Evolutionary conservation across 2,329 filamentous ascomycete genomes (phyloP), one percentile per base, ranked within the genome.

Genomic region (Apiospora malaysiana): DNA sequence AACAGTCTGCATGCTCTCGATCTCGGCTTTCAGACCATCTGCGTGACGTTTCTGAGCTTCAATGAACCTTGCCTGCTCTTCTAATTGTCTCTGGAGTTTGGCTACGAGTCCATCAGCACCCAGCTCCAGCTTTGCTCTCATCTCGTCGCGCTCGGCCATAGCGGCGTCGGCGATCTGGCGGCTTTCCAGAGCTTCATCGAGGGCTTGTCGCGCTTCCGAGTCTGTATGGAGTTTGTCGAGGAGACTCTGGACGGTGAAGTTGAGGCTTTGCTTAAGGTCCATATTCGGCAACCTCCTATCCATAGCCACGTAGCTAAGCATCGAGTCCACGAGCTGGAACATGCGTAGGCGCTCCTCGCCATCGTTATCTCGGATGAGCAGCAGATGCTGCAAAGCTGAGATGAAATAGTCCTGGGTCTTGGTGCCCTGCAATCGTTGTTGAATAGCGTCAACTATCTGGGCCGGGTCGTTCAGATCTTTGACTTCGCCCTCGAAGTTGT

Each of bases 261-360:
- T 98, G 74, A 99, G 89, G 79, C 94, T 97, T 81, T 98, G 95
- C 85, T 98, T 98, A 72, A 99, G 89, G 81, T 99, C 96, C 91
- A 98, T 95, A 82, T 99, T 95, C 49, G 96, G 96, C 74, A 98
- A 83, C 74, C 96, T 89, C 78, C 96, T 90, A 82, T 99, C 96
- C 95, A 99, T 99, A 77, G 95, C 95, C 73, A 99, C 95, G 82
- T 98, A 98, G 82, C 94, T 97, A 75, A 99, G 90, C 94, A 98
- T 98, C n/a, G 94, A 92, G 82, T 99, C 96, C 40, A 98, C 95
- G 40, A 99, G 89, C 84, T 98, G 96, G 83, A 98, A 99, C 92
- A 98, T 96, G 67, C 94, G 91, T 73, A 98, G 83, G 18, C 94
- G 91, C 82, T 99, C 96, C 79, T 98, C 96, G 67, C 93, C 92